Percentiles rank a stretch among this genome's conserved stretches.
Conservation (phyloP, 768 basidiomycete species). For the Tubosaeta brunneosetosa region DNA sequence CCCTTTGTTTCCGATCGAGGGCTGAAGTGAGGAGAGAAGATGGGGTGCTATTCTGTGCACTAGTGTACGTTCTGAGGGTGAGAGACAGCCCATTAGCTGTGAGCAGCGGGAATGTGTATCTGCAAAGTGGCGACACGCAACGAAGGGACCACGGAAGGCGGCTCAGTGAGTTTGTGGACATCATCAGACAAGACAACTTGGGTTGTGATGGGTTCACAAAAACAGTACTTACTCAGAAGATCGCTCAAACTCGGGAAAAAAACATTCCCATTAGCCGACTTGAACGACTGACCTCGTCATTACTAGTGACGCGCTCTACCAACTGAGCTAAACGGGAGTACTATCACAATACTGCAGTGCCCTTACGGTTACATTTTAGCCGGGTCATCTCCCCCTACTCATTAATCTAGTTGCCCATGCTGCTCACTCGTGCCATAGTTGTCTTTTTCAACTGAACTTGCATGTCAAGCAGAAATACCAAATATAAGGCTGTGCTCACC, state of each 20-base stretch:
- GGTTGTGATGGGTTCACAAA: background rate
- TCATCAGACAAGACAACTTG: slow-evolving; percentile 1
- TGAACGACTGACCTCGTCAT: slow-evolving; percentile 68
- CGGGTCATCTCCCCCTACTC: background rate
- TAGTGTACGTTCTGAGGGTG: slow-evolving; percentile 40
- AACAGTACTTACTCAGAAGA: background rate
- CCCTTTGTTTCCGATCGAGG: slow-evolving; percentile 53
- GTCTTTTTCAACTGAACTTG: slow-evolving; percentile 27
- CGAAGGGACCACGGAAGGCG: slow-evolving; percentile 7
- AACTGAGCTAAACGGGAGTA: slow-evolving; percentile 37
- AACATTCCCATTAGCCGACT: slow-evolving; percentile 47
- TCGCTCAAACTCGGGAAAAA: slow-evolving; percentile 1
- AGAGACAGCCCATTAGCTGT: background rate
- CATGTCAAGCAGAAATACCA: background rate
- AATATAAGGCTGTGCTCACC: slow-evolving; percentile 37
- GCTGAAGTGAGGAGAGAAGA: slow-evolving; percentile 59
- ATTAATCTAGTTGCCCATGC: slow-evolving; percentile 15
- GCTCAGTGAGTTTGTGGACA: slow-evolving; percentile 8
- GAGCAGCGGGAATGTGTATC: background rate
- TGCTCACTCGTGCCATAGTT: slow-evolving; percentile 20
- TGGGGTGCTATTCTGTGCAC: slow-evolving; percentile 38
- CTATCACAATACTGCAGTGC: too few relatives aligned
- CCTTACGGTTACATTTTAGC: background rate
- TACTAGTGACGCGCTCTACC: slow-evolving; percentile 69
- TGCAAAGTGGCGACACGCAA: slow-evolving; percentile 1